Evolutionary conservation across 2,329 filamentous ascomycete genomes (phyloP).

Genomic region (Claviceps quebecensis): DNA sequence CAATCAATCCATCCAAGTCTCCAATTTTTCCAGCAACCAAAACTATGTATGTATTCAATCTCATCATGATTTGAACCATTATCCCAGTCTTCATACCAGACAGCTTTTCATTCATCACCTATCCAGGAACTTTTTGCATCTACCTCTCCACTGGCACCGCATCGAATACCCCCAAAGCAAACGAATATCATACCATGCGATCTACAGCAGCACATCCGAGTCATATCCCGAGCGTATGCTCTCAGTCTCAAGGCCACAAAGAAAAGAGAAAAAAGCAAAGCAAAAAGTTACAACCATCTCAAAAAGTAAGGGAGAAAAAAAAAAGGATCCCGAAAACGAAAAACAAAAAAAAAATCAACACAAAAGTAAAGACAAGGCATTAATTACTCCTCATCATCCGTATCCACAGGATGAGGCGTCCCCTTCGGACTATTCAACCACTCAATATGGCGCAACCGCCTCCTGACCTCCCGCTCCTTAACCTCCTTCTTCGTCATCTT

Average conservation of each 20-base stretch:
- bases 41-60: too few species aligned
- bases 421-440: conserved; percentile 80
- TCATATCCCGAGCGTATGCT: too few species aligned
- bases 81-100: neutral
- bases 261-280: neutral
- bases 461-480: conserved; percentile 82
- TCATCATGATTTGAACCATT: too few species aligned
- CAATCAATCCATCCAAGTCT: too few species aligned
- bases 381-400: conserved; percentile 51
- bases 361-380: too few species aligned
- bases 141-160: too few species aligned
- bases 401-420: conserved; percentile 62
- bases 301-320: neutral
- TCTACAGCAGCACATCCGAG: too few species aligned
- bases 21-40: too few species aligned
- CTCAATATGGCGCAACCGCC: conserved; percentile 72
- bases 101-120: neutral
- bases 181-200: too few species aligned
- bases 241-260: too few species aligned
- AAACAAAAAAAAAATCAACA: neutral
- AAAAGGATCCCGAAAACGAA: neutral
- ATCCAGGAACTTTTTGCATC: too few species aligned
- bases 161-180: too few species aligned
- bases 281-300: neutral
- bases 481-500: conserved; percentile 95